Conservation (phyloP, 345 rosid genomes). For the Toxicodendron radicans region DNA sequence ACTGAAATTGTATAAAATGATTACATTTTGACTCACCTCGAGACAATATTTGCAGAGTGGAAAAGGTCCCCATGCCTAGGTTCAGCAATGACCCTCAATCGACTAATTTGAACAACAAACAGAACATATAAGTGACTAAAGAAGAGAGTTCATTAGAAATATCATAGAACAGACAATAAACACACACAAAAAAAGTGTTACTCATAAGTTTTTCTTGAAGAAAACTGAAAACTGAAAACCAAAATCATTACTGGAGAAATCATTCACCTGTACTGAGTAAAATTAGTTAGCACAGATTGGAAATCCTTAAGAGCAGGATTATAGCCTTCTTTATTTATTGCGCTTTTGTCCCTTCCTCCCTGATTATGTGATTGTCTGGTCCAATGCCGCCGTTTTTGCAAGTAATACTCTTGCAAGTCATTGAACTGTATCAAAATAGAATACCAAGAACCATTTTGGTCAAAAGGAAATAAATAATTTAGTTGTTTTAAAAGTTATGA, state of each 20-base stretch:
- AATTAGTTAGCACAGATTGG: slow-evolving; percentile 44
- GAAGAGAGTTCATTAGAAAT: neutral
- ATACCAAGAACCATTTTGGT: slow-evolving; percentile 1
- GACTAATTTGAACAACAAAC: slow-evolving; percentile 35
- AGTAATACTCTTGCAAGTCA: slow-evolving; percentile 57
- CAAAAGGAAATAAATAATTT: neutral
- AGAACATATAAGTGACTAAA: slow-evolving; percentile 12
- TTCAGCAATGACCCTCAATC: slow-evolving; percentile 58
- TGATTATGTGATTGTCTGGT: slow-evolving; percentile 23
- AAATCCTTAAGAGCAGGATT: slow-evolving; percentile 53
- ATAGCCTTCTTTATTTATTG: slow-evolving; percentile 39
- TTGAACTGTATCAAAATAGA: slow-evolving; percentile 37
- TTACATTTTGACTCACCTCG: slow-evolving; percentile 45
- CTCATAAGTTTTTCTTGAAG: neutral
- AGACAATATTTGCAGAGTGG: slow-evolving; percentile 51
- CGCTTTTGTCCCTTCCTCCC: slow-evolving; percentile 35
- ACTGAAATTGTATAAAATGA: slow-evolving; percentile 1
- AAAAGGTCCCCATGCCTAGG: slow-evolving; percentile 54
- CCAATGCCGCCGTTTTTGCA: slow-evolving; percentile 48
- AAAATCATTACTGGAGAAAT: neutral
- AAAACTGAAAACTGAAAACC: neutral
- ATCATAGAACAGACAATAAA: neutral
- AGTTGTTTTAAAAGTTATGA: neutral
- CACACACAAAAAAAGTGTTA: neutral
- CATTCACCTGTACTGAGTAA: slow-evolving; percentile 55